Conservation (phyloP, 2,329 filamentous ascomycete genomes). For the Scedosporium minutisporum region DNA sequence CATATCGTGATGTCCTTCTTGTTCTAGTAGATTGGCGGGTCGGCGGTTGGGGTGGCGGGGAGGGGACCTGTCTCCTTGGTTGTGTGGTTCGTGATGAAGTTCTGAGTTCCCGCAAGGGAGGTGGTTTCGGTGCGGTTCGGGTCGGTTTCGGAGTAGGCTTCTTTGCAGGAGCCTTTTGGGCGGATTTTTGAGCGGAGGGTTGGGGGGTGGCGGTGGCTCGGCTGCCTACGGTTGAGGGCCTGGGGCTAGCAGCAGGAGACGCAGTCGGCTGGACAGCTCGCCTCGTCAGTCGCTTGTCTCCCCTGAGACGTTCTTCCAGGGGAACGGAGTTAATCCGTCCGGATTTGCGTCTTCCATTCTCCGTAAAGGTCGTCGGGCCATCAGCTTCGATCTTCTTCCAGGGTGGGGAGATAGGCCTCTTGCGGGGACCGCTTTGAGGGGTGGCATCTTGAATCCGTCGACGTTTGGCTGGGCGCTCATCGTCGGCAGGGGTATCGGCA, state of each 20-base stretch:
- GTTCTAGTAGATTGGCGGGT: slow-evolving; percentile 32
- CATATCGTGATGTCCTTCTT: slow-evolving; percentile 31
- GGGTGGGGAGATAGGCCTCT: slow-evolving; percentile 65
- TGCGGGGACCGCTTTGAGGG: slow-evolving; percentile 24
- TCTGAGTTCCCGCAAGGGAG: slow-evolving; percentile 3
- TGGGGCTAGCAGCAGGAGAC: slow-evolving; percentile 22
- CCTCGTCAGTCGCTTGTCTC: slow-evolving; percentile 43
- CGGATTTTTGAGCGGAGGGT: slow-evolving; percentile 12
- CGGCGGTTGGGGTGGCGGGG: slow-evolving; percentile 20
- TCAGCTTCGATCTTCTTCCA: slow-evolving; percentile 84
- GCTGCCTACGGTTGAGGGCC: background rate
- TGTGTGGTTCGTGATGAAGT: slow-evolving; percentile 7
- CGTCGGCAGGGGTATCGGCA: slow-evolving; percentile 18
- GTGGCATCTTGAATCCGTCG: slow-evolving; percentile 47
- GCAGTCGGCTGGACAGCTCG: slow-evolving; percentile 27
- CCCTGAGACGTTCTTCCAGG: slow-evolving; percentile 38
- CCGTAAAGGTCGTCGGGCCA: slow-evolving; percentile 76
- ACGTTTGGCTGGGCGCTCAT: slow-evolving; percentile 52
- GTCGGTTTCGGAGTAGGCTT: background rate
- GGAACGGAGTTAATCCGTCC: slow-evolving; percentile 52
- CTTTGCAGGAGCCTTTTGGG: slow-evolving; percentile 6
- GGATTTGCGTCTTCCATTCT: slow-evolving; percentile 61
- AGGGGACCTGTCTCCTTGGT: slow-evolving; percentile 17
- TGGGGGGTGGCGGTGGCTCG: background rate
- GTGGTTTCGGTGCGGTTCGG: background rate